Evolutionary conservation across 306 rosid genomes (phyloP), one percentile per base, ranked within the genome.

Genomic region (Prunus padus): DNA sequence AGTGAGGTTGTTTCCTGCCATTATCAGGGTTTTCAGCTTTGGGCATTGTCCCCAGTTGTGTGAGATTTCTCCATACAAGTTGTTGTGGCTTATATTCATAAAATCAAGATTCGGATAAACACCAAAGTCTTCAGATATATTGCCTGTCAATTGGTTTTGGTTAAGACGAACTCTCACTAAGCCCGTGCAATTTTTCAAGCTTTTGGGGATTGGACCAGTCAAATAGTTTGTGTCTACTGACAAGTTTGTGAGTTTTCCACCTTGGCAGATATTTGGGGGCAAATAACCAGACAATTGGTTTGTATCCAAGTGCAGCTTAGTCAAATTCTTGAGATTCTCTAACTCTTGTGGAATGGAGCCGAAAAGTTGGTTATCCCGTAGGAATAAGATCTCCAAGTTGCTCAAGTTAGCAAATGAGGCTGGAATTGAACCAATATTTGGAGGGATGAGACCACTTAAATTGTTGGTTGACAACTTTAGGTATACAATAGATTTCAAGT

Each of bases 61-160:
- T 5, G 40, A 33, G 40, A 33, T 33, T 33, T 33, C 40, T 33
- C 40, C 40, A 33, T 33, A 33, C 40, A 33, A 33, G 40, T 33
- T 33, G 40, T 33, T 33, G 1, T 67, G 49, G 31, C 83, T 78
- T 22, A 81, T 9, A 54, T 71, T 71, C 40, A 84, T 16, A 13
- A 71, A 84, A 60, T 61, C n/a, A 59, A 81, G 79, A 18, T 71
- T 71, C 4, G 85, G 88, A 69, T 84, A 78, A 19, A 78, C n/a
- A 19, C 85, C 83, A 2, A 81, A 84, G 23, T 75, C 77, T 75
- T 78, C 56, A 0, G 81, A 69, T 50, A 81, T 13, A 49, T 84
- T 71, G 0, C 81, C 81, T 16, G 20, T 42, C 5, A 84, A 76
- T 11, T 70, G 46, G 79, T 81, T 84, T 13, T 69, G 60, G 0